Base-by-base conservation (phyloP, 495 filamentous ascomycete genomes). In the Hypoxylon intermedium region DNA sequence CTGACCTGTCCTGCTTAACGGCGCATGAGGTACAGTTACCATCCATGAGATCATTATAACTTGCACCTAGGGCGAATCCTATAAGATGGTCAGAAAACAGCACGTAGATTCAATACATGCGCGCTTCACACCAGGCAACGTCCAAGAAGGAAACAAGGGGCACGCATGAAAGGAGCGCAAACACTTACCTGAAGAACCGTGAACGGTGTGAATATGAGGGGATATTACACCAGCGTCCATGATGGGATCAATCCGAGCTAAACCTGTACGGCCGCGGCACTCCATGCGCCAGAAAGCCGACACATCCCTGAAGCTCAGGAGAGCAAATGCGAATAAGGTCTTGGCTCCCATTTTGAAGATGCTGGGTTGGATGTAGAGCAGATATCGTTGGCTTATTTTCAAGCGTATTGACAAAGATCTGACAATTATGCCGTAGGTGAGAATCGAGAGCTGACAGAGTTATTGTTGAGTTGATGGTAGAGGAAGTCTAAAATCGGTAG, bases 261-360 rank as follows among this genome's bases (percentile, higher is more conserved):
- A 57, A 63, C 84, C 89, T 58, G 83, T 78, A 37, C 79, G 79
- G 57, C 83, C 86, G 55, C 79, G 85, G 70, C 92, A 97, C 47
- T 87, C 87, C 79, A 96, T 85, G 74, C 92, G 91, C 91, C 91
- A 97, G 74, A 96, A 96, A 30, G 89, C 92, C 60, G 82, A 64
- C n/a, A 65, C 68, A 58, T 62, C 38, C 5, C 15, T 11, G 30
- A 79, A 72, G 46, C 72, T 58, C 1, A 79, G 67, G 20, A 74
- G 51, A 51, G 58, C 48, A 13, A 72, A 43, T 26, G 71, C 60
- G 28, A 67, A 60, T 15, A 74, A 48, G 26, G 38, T 24, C 31
- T 63, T 62, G 18, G 63, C 19, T 28, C 60, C 69, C 74, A 79
- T 78, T 7, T 33, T 73, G 52, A 28, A 23, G 11, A 31, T 15